phyloP scores from a whole-genome alignment of 306 rosid species.

The Delonix regia region DNA sequence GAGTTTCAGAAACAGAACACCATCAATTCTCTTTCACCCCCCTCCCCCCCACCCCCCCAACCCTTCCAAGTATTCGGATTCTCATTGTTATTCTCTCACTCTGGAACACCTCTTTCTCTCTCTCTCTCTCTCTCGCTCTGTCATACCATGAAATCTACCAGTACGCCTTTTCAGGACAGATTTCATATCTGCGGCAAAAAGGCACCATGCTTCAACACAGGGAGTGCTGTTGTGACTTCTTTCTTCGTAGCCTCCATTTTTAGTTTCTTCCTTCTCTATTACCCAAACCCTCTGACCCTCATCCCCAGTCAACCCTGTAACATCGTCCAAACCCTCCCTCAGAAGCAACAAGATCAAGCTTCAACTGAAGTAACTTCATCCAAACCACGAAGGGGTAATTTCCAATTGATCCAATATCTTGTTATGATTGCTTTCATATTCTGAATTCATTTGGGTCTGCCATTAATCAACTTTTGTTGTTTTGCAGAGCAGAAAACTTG shows the following conservation, averaged over 20 bases:
- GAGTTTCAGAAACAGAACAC: constrained; percentile 4
- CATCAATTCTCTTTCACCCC: neutral
- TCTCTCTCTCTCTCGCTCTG: constrained; percentile 22
- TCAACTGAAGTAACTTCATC: constrained; percentile 20
- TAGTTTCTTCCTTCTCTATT: constrained; percentile 47
- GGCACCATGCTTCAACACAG: constrained; percentile 45
- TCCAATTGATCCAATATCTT: neutral
- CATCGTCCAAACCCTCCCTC: constrained; percentile 15
- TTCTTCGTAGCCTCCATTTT: constrained; percentile 52
- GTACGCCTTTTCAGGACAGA: constrained; percentile 39
- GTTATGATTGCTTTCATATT: neutral
- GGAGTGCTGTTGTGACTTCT: constrained; percentile 43
- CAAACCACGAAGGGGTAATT: constrained; percentile 53
- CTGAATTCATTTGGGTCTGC: constrained; percentile 10
- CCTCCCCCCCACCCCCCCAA: no score
- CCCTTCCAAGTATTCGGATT: neutral
- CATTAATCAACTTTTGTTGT: neutral
- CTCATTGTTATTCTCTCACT: constrained; percentile 18
- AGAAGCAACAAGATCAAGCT: constrained; percentile 24
- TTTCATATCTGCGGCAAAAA: constrained; percentile 36
- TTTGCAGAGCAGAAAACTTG: constrained; percentile 54
- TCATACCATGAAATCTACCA: constrained; percentile 51
- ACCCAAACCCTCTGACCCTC: constrained; percentile 53
- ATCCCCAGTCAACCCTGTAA: constrained; percentile 35
- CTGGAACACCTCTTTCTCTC: constrained; percentile 1